Evolutionary conservation across 176 grass and related monocot species (phyloP).

Genomic region (Carex parvula): DNA sequence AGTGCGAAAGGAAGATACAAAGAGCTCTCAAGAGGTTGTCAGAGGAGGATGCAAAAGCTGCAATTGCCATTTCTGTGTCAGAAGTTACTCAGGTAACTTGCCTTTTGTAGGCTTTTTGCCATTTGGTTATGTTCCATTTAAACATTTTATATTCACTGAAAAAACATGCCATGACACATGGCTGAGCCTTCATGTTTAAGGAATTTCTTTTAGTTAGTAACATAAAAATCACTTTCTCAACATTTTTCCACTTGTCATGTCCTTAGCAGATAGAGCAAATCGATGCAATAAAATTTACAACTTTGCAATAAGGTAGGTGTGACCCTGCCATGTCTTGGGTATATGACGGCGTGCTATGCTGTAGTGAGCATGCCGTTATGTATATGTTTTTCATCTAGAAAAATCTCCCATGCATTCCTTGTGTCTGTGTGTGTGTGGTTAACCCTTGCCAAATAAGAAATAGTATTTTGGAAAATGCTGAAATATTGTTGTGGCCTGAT

Average conservation of each 20-base stretch:
- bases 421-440: not conserved
- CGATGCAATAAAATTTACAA: not conserved
- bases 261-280: not conserved
- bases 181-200: not conserved
- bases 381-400: not conserved
- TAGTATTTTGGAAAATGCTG: not conserved
- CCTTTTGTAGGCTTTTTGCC: slow-evolving; percentile 10
- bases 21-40: slow-evolving; percentile 85
- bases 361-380: not conserved
- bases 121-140: too few relatives aligned
- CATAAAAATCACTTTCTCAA: not conserved
- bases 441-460: not conserved
- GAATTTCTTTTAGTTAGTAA: not conserved
- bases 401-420: not conserved
- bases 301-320: not conserved
- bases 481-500: not conserved
- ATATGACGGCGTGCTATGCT: not conserved
- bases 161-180: not conserved
- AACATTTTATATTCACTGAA: slow-evolving; percentile 20
- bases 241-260: not conserved
- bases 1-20: slow-evolving; percentile 97
- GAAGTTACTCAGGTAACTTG: slow-evolving; percentile 70
- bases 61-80: slow-evolving; percentile 93
- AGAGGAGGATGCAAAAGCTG: slow-evolving; percentile 86
- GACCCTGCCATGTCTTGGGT: not conserved